These are phyloP conservation scores for Theileria equi DNA, from an alignment of 169 alveolate genomes.

Conservation along the genomic window DNA sequence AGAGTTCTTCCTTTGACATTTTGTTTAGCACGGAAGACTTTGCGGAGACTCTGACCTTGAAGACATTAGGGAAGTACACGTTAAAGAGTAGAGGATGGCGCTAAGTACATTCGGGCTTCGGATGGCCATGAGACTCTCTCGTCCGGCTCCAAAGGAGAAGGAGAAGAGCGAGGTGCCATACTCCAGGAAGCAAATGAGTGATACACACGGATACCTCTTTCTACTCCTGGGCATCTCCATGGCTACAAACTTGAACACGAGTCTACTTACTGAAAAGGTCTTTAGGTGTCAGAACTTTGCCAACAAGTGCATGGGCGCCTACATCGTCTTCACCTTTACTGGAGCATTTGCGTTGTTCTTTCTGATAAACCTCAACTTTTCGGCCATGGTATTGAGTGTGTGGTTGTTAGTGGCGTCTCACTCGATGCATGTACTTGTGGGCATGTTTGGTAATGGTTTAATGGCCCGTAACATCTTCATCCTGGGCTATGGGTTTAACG, in stretches of 20 bases:
- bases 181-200: not conserved
- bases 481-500: not conserved
- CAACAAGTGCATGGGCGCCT: slow-evolving; percentile 5
- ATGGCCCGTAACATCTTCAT: slow-evolving; percentile 1
- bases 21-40: too few relatives aligned
- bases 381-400: not conserved
- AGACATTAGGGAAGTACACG: too few relatives aligned
- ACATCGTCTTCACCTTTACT: too few relatives aligned
- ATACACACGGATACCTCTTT: slow-evolving; percentile 3
- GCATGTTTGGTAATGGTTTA: not conserved
- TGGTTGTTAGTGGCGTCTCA: not conserved
- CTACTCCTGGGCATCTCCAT: slow-evolving; percentile 9
- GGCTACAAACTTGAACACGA: slow-evolving; percentile 5
- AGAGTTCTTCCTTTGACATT: too few relatives aligned
- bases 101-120: too few relatives aligned
- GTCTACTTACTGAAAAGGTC: slow-evolving; percentile 11
- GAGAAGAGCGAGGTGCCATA: too few relatives aligned
- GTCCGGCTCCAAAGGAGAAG: too few relatives aligned
- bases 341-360: too few relatives aligned
- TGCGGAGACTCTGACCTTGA: too few relatives aligned
- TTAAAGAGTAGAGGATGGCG: too few relatives aligned
- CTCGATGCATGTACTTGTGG: not conserved
- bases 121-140: too few relatives aligned
- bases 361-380: not conserved
- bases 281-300: slow-evolving; percentile 20